A percentile compares a stretch with the other conserved stretches of the same genome.
Conservation (phyloP, 371 early-diverging fungal genomes). For the Mucor sp. region DNA sequence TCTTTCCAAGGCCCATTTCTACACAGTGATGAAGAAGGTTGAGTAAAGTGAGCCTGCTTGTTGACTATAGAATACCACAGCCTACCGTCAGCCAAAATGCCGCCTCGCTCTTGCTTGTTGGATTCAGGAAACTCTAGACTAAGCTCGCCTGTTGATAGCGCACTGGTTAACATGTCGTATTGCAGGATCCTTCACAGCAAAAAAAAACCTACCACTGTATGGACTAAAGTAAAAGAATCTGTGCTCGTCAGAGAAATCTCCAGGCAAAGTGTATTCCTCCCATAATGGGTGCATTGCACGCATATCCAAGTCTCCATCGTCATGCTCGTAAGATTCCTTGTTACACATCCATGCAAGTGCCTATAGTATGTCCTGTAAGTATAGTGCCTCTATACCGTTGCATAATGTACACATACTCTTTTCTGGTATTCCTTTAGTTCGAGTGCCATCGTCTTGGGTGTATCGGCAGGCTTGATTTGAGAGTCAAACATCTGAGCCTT, state of each 20-base stretch:
- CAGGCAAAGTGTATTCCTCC: slow-evolving; percentile 60
- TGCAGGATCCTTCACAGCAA: neutral
- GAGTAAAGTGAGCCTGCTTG: too few species aligned
- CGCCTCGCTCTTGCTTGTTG: slow-evolving; percentile 60
- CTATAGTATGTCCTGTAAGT: slow-evolving; percentile 6
- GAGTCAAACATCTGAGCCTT: slow-evolving; percentile 62
- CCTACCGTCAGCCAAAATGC: slow-evolving; percentile 73
- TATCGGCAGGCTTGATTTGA: slow-evolving; percentile 52
- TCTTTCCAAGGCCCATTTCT: slow-evolving; percentile 93
- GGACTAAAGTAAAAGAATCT: slow-evolving; percentile 63
- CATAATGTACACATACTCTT: slow-evolving; percentile 34
- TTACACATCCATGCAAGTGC: slow-evolving; percentile 65
- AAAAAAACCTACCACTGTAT: slow-evolving; percentile 44
- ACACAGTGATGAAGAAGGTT: neutral
- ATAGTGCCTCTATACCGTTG: neutral
- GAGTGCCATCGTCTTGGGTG: slow-evolving; percentile 51
- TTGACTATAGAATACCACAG: too few species aligned
- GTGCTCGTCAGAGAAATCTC: slow-evolving; percentile 23
- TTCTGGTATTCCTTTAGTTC: slow-evolving; percentile 67
- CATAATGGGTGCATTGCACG: slow-evolving; percentile 65
- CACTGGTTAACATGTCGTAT: neutral
- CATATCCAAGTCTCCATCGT: slow-evolving; percentile 35
- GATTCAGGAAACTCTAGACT: slow-evolving; percentile 56
- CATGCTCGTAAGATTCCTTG: slow-evolving; percentile 48
- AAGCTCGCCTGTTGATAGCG: slow-evolving; percentile 42